phyloP scores from a whole-genome alignment of 192 early-diverging fungal species.

The Podochytrium sp. region DNA sequence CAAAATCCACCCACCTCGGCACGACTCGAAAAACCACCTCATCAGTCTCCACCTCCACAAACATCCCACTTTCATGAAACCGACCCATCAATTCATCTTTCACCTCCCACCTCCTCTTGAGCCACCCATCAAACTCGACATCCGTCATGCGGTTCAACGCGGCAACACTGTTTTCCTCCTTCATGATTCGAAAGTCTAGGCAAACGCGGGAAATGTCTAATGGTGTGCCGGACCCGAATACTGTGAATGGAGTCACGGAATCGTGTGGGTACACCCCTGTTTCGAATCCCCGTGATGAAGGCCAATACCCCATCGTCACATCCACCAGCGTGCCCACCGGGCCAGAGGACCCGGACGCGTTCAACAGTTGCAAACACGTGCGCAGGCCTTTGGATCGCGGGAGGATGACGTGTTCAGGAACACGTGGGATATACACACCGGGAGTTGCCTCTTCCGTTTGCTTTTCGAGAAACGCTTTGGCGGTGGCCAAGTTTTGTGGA shows the following conservation, averaged over 20 bases:
- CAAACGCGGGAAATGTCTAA: neutral
- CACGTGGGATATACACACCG: neutral
- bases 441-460: neutral
- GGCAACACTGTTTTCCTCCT: neutral
- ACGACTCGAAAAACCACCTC: neutral
- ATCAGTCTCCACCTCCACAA: neutral
- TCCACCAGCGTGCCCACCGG: slow-evolving; percentile 12
- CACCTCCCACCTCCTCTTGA: slow-evolving; percentile 15
- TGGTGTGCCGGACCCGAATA: slow-evolving; percentile 10
- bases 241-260: neutral
- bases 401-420: slow-evolving; percentile 16
- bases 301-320: slow-evolving; percentile 19
- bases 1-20: neutral
- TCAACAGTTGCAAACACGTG: neutral
- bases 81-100: slow-evolving; percentile 19
- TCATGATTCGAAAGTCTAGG: neutral
- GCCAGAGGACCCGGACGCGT: neutral
- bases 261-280: slow-evolving; percentile 8
- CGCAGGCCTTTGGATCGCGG: slow-evolving; percentile 12
- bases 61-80: slow-evolving; percentile 11
- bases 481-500: neutral
- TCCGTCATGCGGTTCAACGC: neutral
- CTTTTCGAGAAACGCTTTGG: neutral
- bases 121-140: slow-evolving; percentile 11
- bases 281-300: slow-evolving; percentile 18